Conservation (phyloP, 208 protist genomes). For the Trypanosoma grayi region DNA sequence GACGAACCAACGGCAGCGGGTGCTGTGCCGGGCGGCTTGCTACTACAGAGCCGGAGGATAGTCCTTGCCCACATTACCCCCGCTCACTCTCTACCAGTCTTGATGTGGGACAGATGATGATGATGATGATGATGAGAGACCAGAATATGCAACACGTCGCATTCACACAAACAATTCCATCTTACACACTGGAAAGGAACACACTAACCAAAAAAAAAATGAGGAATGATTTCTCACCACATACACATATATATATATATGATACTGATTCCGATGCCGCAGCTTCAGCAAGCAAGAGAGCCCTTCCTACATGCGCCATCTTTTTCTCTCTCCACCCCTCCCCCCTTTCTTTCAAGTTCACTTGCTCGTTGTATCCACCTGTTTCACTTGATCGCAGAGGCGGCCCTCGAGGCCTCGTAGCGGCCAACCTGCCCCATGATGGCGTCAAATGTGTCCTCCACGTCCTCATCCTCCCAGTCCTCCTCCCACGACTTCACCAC, state of each 20-base stretch:
- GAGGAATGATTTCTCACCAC: not conserved
- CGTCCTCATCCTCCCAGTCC: slow-evolving; percentile 92
- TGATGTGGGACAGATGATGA: not conserved
- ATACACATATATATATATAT: not conserved
- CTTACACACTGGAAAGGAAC: not conserved
- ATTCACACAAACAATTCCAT: slow-evolving; percentile 10
- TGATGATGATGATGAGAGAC: not conserved
- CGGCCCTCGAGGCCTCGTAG: slow-evolving; percentile 46
- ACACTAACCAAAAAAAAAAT: not conserved
- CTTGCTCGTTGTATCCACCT: not conserved
- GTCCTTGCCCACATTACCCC: slow-evolving; percentile 19
- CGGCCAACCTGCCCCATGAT: slow-evolving; percentile 83
- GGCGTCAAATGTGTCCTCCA: slow-evolving; percentile 88
- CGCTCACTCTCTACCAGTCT: not conserved
- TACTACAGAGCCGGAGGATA: slow-evolving; percentile 24
- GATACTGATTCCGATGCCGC: not conserved
- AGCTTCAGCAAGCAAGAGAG: too few species aligned
- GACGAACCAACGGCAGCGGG: slow-evolving; percentile 21
- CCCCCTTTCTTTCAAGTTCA: not conserved
- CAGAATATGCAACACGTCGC: not conserved
- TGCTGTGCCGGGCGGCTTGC: slow-evolving; percentile 5
- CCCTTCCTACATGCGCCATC: not conserved
- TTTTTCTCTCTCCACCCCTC: not conserved
- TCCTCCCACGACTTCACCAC: slow-evolving; percentile 89
- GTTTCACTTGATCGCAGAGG: slow-evolving; percentile 10